phyloP scores from a whole-genome alignment of 257 asterid genomes.

The Solanum sparsipilum region DNA sequence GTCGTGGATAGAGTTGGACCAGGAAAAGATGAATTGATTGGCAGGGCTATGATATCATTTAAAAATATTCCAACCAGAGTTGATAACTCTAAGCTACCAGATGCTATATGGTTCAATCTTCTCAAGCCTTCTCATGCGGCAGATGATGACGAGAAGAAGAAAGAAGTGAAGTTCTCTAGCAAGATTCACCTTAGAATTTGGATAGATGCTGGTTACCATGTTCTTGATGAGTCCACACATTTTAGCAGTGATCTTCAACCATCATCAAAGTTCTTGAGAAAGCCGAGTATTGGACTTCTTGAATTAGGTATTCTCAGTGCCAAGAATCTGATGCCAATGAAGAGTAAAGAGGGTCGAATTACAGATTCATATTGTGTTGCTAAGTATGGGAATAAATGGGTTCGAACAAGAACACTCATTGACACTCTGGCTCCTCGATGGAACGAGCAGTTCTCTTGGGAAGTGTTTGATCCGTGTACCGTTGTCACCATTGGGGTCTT shows the following conservation, averaged over 20 bases:
- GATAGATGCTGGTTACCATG: slow-evolving; percentile 80
- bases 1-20: slow-evolving; percentile 61
- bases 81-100: slow-evolving; percentile 46
- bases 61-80: slow-evolving; percentile 35
- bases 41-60: slow-evolving; percentile 45
- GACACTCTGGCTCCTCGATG: slow-evolving; percentile 64
- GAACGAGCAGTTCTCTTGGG: slow-evolving; percentile 99
- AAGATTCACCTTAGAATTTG: slow-evolving; percentile 54
- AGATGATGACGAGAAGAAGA: slow-evolving; percentile 47
- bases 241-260: slow-evolving; percentile 85
- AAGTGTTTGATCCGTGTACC: slow-evolving; percentile 75
- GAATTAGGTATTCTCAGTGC: slow-evolving; percentile 85
- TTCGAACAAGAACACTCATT: slow-evolving; percentile 76
- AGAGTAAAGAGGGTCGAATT: slow-evolving; percentile 56
- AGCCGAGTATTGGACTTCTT: slow-evolving; percentile 66
- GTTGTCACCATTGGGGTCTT: slow-evolving; percentile 83
- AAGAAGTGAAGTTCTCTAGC: slow-evolving; percentile 75
- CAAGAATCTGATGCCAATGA: slow-evolving; percentile 60
- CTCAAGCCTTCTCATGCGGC: slow-evolving; percentile 37
- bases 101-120: slow-evolving; percentile 60
- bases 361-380: slow-evolving; percentile 94
- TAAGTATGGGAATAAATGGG: slow-evolving; percentile 95
- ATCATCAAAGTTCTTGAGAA: slow-evolving; percentile 53
- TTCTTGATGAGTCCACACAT: slow-evolving; percentile 75
- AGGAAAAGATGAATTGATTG: slow-evolving; percentile 50